These are phyloP conservation scores for Nicotiana tomentosiformis DNA, from an alignment of 257 asterid genomes.

Conservation along the genomic window DNA sequence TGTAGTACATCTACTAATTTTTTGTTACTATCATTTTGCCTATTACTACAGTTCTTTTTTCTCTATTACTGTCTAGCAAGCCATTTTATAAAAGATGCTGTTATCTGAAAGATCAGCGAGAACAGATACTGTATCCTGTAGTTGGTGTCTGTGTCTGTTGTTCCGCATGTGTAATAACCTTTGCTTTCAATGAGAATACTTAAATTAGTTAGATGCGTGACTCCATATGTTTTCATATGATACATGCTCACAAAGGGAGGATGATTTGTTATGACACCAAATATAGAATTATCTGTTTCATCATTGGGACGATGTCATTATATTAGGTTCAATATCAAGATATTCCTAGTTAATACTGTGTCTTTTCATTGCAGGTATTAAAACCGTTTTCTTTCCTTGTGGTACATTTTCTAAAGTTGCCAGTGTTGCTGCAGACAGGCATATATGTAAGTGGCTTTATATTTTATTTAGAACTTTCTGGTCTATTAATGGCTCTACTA, in stretches of 20 bases:
- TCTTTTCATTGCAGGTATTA: constrained; percentile 54
- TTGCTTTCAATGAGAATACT: not conserved
- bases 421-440: constrained; percentile 56
- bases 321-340: not conserved
- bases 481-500: not conserved
- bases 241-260: not conserved
- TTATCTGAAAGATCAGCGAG: not conserved
- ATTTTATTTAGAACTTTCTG: not conserved
- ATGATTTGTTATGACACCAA: not conserved
- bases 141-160: not conserved
- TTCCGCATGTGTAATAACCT: not conserved
- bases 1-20: not conserved
- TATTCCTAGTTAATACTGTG: not conserved
- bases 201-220: not conserved
- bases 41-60: not conserved
- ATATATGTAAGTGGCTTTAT: constrained; percentile 58
- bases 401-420: constrained; percentile 79
- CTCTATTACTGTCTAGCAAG: not conserved
- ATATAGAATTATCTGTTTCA: not conserved
- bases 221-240: not conserved
- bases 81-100: not conserved
- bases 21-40: not conserved
- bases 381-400: constrained; percentile 70
- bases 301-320: not conserved
- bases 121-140: not conserved